A percentile compares a stretch with the other conserved stretches of the same genome.
Conservation (phyloP, 1,284 basidiomycete species). For the Moesziomyces sp. region DNA sequence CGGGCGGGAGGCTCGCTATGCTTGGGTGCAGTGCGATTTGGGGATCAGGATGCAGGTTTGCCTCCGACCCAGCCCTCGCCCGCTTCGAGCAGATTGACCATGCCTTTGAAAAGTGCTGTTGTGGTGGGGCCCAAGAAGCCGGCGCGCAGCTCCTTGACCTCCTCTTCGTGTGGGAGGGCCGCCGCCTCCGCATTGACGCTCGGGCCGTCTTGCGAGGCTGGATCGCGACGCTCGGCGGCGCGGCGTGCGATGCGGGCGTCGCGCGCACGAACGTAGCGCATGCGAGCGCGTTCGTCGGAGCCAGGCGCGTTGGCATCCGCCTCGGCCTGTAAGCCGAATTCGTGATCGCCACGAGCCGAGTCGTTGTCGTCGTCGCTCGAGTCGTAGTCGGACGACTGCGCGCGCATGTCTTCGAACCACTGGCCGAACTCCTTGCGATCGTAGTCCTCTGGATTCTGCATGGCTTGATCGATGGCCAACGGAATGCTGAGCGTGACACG, state of each 20-base stretch:
- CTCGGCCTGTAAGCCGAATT: constrained; percentile 22
- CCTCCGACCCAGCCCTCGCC: constrained; percentile 63
- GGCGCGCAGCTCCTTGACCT: constrained; percentile 16
- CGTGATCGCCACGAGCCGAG: constrained; percentile 13
- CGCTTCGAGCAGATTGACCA: constrained; percentile 61
- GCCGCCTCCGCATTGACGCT: constrained; percentile 22
- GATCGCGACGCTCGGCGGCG: constrained; percentile 27
- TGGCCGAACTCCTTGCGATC: constrained; percentile 39
- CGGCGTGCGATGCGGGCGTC: constrained; percentile 41
- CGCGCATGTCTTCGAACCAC: constrained; percentile 42
- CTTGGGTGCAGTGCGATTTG: constrained; percentile 24
- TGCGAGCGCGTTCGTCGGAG: constrained; percentile 33
- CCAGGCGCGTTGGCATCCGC: constrained; percentile 17
- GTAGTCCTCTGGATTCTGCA: constrained; percentile 67
- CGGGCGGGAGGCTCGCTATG: neutral
- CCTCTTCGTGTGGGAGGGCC: constrained; percentile 39
- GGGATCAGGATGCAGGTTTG: constrained; percentile 31
- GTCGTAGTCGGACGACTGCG: constrained; percentile 30
- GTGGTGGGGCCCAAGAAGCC: constrained; percentile 58
- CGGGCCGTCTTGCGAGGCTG: constrained; percentile 16
- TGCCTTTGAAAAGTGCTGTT: constrained; percentile 51
- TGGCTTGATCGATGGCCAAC: constrained; percentile 78
- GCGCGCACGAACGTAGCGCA: constrained; percentile 39
- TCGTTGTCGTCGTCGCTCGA: constrained; percentile 36
- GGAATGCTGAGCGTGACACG: constrained; percentile 83